Percentiles rank a stretch among this genome's conserved stretches.
Evolutionary conservation across 768 basidiomycete genomes (phyloP).

Genomic region (Boletellus sp.): DNA sequence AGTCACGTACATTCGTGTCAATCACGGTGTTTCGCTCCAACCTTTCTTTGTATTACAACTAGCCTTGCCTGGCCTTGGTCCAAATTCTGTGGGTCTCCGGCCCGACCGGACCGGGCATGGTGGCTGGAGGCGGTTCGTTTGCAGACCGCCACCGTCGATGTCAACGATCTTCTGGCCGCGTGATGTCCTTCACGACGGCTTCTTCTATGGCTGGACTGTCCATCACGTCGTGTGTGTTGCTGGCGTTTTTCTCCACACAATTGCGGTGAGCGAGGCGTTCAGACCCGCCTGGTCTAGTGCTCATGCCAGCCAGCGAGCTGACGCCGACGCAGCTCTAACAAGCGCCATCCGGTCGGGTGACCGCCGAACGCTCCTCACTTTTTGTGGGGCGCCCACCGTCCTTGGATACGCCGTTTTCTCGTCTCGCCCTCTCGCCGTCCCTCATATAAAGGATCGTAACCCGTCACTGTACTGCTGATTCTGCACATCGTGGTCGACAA

Average conservation of each 20-base stretch:
- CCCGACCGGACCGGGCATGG: conserved; percentile 5
- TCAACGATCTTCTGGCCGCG: conserved; percentile 56
- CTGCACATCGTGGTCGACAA: conserved; percentile 1
- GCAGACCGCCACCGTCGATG: conserved; percentile 18
- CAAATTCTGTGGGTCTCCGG: neutral
- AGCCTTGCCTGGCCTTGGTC: neutral
- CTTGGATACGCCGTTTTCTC: conserved; percentile 27
- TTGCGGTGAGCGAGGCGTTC: conserved; percentile 27
- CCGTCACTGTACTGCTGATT: conserved; percentile 8
- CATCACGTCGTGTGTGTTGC: conserved; percentile 47
- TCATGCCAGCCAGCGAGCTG: conserved; percentile 13
- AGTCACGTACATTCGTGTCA: neutral
- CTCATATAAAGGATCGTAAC: conserved; percentile 33
- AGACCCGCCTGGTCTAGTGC: neutral
- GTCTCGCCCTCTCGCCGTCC: conserved; percentile 18
- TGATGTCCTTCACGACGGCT: conserved; percentile 43
- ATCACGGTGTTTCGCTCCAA: too few species aligned
- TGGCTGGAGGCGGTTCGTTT: neutral
- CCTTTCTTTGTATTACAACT: neutral
- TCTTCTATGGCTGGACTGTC: conserved; percentile 57
- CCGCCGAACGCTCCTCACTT: conserved; percentile 10
- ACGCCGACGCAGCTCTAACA: conserved; percentile 13
- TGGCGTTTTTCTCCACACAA: conserved; percentile 42
- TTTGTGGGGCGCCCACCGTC: conserved; percentile 26
- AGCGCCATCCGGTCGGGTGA: conserved; percentile 16